Base-by-base conservation (phyloP, 768 basidiomycete genomes). In the Suillus discolor region DNA sequence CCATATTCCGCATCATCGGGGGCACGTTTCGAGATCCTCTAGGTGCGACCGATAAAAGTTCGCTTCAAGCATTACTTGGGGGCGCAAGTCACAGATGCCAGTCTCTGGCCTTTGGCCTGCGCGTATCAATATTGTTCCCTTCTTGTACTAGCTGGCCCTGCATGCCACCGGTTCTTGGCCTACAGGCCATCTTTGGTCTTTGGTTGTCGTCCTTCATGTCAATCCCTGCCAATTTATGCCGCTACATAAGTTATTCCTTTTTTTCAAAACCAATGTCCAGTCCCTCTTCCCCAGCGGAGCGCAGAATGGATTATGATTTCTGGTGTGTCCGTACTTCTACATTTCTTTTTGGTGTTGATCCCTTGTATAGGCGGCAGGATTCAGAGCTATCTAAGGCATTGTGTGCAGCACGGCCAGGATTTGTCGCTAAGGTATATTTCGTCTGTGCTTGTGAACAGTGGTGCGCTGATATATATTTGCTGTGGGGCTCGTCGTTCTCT, bases 351-450 rank as follows among this genome's bases (percentile, higher is more conserved):
- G 16, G 16, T 31, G 16, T 25, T 28, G 18, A 60, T 42, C 1
- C 5, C 25, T 38, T 25, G 16, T 3, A 0, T 18, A 28, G 39
- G 25, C 5, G 0, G 7, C 0, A 9, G 9, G 4, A 57, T n/a
- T 57, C n/a, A 18, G 25, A 25, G 23, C 8, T 39, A 15, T 2
- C 1, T 23, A 8, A 23, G 4, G 38, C 15, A 28, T 3, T 1
- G 6, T 5, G 3, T 3, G 31, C 57, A 41, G 18, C 1, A 16
- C 16, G 15, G 4, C 0, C 3, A 25, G 9, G 9, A n/a, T n/a
- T n/a, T n/a, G 9, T 39, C 4, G 1, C 9, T 25, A 0, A 25
- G 18, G 57, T 59, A 39, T 16, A 16, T 16, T 39, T 59, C 13
- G 6, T 25, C 23, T 59, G 15, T 59, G 15, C 23, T 39, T 59